Percentiles rank a stretch among this genome's conserved stretches.
phyloP scores from a whole-genome alignment of 768 basidiomycete species.

The Tephrocybe sp. region DNA sequence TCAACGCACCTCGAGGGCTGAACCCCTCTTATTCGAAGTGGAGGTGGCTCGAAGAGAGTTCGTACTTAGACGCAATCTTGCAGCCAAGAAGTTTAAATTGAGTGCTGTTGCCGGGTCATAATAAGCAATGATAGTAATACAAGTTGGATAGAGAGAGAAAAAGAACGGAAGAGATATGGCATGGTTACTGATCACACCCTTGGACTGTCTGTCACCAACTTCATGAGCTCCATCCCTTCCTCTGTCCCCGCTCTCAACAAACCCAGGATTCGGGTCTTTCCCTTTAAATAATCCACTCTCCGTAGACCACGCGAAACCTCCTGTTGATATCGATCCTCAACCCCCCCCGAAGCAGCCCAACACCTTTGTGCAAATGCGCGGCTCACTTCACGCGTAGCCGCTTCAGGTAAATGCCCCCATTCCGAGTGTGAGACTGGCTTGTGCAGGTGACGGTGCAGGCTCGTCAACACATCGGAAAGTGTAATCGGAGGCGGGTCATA shows the following conservation, averaged over 20 bases:
- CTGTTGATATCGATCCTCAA: conserved; percentile 30
- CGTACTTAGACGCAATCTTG: no score
- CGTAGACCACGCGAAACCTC: conserved; percentile 50
- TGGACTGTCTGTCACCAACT: conserved; percentile 19
- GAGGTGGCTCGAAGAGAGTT: no score
- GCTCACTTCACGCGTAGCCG: conserved; percentile 31
- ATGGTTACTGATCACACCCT: no score
- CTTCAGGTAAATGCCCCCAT: conserved; percentile 32
- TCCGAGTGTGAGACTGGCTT: conserved; percentile 39
- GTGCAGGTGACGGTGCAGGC: conserved; percentile 49
- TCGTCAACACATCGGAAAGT: conserved; percentile 55
- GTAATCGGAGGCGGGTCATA: conserved; percentile 44
- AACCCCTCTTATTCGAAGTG: no score
- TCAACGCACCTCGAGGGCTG: no score
- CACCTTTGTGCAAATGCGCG: conserved; percentile 41
- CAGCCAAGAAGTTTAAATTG: no score
- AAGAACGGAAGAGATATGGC: no score
- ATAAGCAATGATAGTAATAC: no score
- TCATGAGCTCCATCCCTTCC: conserved; percentile 37
- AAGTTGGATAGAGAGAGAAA: no score
- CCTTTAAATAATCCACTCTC: conserved; percentile 58
- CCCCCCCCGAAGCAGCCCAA: conserved; percentile 22
- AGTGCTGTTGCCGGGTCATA: no score
- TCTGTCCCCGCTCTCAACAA: conserved; percentile 37
- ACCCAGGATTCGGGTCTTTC: conserved; percentile 48